Evolutionary conservation across 352 stramenopile genomes (phyloP).

Genomic region (Globisporangium cystogenes): DNA sequence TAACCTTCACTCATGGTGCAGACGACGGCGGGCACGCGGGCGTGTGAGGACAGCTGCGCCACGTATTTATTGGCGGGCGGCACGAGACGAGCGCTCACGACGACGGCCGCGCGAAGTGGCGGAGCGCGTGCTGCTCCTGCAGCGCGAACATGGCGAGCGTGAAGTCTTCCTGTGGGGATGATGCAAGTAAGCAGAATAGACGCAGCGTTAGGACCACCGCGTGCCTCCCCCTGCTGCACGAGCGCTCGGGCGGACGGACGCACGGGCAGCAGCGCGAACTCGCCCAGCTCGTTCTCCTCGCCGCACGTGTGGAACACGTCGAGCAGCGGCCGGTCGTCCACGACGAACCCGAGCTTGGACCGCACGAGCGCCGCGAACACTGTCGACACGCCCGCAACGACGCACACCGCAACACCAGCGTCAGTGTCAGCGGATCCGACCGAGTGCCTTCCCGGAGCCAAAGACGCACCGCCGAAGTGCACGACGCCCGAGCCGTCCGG

Average conservation of each 20-base stretch:
- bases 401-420: neutral
- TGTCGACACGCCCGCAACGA: conserved; percentile 8
- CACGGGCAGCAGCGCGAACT: conserved; percentile 55
- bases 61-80: no score
- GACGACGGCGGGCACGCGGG: neutral
- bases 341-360: conserved; percentile 34
- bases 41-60: conserved; percentile 6
- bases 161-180: conserved; percentile 48
- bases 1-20: neutral
- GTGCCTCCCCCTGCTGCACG: no score
- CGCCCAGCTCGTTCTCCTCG: conserved; percentile 80
- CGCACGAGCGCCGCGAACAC: conserved; percentile 55
- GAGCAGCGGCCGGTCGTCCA: conserved; percentile 48
- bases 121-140: conserved; percentile 47
- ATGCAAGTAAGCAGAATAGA: neutral
- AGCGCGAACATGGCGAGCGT: conserved; percentile 51
- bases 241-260: no score
- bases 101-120: no score
- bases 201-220: no score
- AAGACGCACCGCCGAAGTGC: conserved; percentile 50
- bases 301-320: conserved; percentile 71
- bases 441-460: no score
- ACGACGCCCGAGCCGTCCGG: conserved; percentile 54
- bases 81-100: no score
- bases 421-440: neutral